Base-by-base conservation (phyloP, 768 basidiomycete species). In the Pulveroboletus frians region DNA sequence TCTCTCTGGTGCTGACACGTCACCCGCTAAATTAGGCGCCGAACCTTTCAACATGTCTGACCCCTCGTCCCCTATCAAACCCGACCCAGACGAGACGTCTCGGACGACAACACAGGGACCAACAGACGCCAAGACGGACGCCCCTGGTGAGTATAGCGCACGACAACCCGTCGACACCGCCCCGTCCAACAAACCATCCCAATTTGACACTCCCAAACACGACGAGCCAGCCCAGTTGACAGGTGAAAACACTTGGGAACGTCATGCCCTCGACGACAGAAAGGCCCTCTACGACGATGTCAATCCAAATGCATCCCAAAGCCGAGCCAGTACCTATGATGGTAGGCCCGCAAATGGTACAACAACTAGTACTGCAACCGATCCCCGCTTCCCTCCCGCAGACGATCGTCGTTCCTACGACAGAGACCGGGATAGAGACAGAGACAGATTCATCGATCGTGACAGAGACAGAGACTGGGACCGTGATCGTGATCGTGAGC, bases 401-500 rank as follows among this genome's bases (percentile, higher is more conserved):
- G 60, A 70, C 31, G 70, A 69, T 46, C 63, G 58, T 49, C 68
- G 61, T 47, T 52, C 50, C 50, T 55, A 61, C 57, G 72, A 72
- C 53, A 66, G 60, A 47, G 67, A 69, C 31, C 56, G 65, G 20
- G 70, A 71, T 38, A 63, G 64, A 39, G 67, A 66, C 31, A 62
- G 64, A 40, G 62, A 66, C 30, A 62, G 64, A 38, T 56, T 64
- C 23, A 53, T 65, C 36, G 73, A 71, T 37, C 57, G 61, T 50
- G 66, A 72, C 23, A 59, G 56, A 46, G 60, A 61, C 36, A 56
- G 60, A 49, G 69, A 71, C 37, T 56, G 60, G 48, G 71, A 71
- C n/a, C 63, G 68, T 43, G 73, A 73, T 15, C 63, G 66, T 43
- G 73, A 73, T 15, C 63, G 66, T 46, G 58, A 67, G n/a, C 63